phyloP scores from a whole-genome alignment of 2,329 filamentous ascomycete genomes.

The Alternaria atra region DNA sequence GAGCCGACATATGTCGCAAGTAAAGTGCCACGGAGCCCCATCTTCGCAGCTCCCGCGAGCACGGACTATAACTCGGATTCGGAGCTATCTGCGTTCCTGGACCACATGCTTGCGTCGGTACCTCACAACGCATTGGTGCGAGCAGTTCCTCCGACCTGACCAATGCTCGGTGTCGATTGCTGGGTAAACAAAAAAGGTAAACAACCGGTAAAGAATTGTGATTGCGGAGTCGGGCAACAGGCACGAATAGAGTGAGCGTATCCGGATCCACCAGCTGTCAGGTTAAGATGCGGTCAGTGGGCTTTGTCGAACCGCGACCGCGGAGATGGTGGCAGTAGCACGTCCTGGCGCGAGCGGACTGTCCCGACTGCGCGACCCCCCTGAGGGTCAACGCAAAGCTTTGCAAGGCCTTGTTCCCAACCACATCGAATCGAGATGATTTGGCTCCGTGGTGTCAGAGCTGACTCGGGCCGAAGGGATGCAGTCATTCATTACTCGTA shows the following conservation, averaged over 20 bases:
- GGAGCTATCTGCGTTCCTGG: neutral
- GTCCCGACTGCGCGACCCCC: slow-evolving; percentile 28
- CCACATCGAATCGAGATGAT: slow-evolving; percentile 14
- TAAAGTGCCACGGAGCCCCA: slow-evolving; percentile 3
- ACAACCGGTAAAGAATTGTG: neutral
- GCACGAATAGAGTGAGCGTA: neutral
- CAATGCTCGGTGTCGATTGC: slow-evolving; percentile 2
- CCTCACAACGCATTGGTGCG: slow-evolving; percentile 10
- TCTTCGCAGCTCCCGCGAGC: slow-evolving; percentile 7
- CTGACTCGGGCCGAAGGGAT: slow-evolving; percentile 29
- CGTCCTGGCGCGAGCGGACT: slow-evolving; percentile 29
- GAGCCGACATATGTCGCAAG: neutral
- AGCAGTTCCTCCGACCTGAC: slow-evolving; percentile 12
- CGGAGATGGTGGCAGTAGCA: slow-evolving; percentile 27
- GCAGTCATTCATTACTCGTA: slow-evolving; percentile 17
- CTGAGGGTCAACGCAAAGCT: slow-evolving; percentile 15
- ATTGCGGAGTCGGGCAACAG: slow-evolving; percentile 6
- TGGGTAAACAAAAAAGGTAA: slow-evolving; percentile 9
- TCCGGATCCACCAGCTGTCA: slow-evolving; percentile 6
- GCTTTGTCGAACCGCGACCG: slow-evolving; percentile 26
- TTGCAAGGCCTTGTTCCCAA: slow-evolving; percentile 9
- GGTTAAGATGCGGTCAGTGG: slow-evolving; percentile 39
- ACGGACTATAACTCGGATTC: slow-evolving; percentile 5
- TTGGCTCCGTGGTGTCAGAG: slow-evolving; percentile 23
- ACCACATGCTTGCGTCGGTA: slow-evolving; percentile 3